Percentiles rank a stretch among this genome's conserved stretches.
These are phyloP conservation scores for Daphne laureola DNA, from an alignment of 441 rosid species.

Conservation along the genomic window DNA sequence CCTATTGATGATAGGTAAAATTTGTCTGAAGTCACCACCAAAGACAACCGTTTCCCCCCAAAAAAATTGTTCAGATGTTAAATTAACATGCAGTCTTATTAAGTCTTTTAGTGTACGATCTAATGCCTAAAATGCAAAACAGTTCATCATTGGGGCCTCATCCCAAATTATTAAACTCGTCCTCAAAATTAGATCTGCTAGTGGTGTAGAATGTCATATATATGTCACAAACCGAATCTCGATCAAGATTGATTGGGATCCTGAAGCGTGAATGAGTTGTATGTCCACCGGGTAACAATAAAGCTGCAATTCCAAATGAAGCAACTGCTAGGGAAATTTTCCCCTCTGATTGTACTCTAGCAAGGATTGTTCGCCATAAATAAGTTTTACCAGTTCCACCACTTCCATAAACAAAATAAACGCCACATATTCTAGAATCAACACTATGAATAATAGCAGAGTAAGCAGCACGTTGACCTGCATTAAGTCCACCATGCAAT, in stretches of 20 bases:
- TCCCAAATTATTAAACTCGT: not conserved
- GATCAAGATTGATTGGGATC: not conserved
- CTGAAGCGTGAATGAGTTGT: not conserved
- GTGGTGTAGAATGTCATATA: not conserved
- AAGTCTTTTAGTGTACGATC: not conserved
- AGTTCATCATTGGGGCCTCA: slow-evolving; percentile 2
- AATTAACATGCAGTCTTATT: too few species aligned
- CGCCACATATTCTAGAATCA: too few species aligned
- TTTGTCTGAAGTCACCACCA: too few species aligned
- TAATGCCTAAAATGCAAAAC: slow-evolving; percentile 1
- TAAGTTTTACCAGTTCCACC: too few species aligned
- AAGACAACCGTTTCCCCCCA: too few species aligned
- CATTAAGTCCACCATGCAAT: too few species aligned
- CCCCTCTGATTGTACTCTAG: not conserved
- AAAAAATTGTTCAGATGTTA: too few species aligned
- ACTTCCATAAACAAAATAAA: too few species aligned
- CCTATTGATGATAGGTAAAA: too few species aligned
- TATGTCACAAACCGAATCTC: not conserved
- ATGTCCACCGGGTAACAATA: not conserved
- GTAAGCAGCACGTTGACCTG: too few species aligned
- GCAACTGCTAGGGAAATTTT: not conserved
- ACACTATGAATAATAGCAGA: too few species aligned
- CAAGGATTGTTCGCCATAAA: too few species aligned
- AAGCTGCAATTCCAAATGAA: not conserved
- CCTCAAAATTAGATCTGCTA: not conserved